Evolutionary conservation across 106 monocot species (phyloP), one percentile per base, ranked within the genome.

Genomic region (Chionographis japonica): DNA sequence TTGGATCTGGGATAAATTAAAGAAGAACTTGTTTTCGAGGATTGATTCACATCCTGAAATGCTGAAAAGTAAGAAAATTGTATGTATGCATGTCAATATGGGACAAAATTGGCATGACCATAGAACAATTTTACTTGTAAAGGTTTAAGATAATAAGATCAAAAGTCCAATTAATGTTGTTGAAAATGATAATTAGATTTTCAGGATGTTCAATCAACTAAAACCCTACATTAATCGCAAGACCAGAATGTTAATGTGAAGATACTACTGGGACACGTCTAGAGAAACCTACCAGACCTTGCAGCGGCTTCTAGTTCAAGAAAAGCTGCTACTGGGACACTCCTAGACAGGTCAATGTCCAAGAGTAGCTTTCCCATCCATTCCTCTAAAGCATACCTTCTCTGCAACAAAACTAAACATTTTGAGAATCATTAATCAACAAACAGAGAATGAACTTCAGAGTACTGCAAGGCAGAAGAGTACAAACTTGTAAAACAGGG

Each of bases 251-350:
- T 4, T 37, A 19, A 14, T 36, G 37, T 66, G 37, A 17, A 12
- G 1, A 6, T 37, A 43, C 7, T n/a, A n/a, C n/a, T n/a, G n/a
- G n/a, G n/a, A n/a, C n/a, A n/a, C n/a, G n/a, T n/a, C n/a, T n/a
- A n/a, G 37, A n/a, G 12, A 64, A 59, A 89, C 84, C 60, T 93
- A 92, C 97, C 80, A 81, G 92, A 98, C 66, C 97, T 75, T 67
- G 87, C 97, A 71, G 97, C 97, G 67, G 82, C 85, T 81, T 98
- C 97, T 61, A 98, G 72, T 62, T 98, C 97, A 77, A 98, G 92
- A 83, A 98, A 98, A 65, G 78, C 74, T 55, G 97, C 97, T 42
- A 98, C 78, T 69, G 77, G 75, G 59, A 86, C 80, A 84, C 92
- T 93, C 83, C 92, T 89, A 60, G 97, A 98, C 49, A 92, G 63